A percentile compares a stretch with the other conserved stretches of the same genome.
Conservation (phyloP, 129 eudicot genomes). For the Daucus carota region DNA sequence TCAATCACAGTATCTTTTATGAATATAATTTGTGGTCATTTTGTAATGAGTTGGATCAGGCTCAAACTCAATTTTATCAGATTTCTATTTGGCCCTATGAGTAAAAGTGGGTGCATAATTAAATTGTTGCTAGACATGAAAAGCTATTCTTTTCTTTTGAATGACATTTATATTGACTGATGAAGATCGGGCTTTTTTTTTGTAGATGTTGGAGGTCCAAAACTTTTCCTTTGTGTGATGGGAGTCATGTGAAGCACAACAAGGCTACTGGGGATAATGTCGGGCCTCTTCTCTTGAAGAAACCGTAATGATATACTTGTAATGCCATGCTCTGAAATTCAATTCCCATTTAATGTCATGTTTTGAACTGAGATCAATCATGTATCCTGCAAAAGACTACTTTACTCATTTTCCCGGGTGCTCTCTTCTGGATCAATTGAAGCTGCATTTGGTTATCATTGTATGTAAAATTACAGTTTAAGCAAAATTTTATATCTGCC, state of each 20-base stretch:
- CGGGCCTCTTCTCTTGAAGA: conserved; percentile 85
- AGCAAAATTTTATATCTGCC: neutral
- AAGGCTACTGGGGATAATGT: conserved; percentile 96
- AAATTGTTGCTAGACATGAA: too few relatives aligned
- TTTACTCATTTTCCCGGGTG: neutral
- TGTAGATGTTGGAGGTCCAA: conserved; percentile 98
- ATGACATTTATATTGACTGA: neutral
- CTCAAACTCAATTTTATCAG: neutral
- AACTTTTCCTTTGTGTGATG: conserved; percentile 91
- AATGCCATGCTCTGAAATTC: neutral
- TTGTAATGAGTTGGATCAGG: neutral
- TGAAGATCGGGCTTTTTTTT: too few relatives aligned
- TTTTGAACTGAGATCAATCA: neutral
- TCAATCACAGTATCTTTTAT: neutral
- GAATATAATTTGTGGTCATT: neutral
- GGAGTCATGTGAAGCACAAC: conserved; percentile 89
- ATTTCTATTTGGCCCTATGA: neutral
- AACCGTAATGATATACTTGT: conserved; percentile 30
- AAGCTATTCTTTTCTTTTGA: neutral
- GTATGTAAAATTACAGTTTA: neutral
- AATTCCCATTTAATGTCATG: neutral
- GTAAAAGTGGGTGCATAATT: too few relatives aligned
- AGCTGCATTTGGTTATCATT: neutral
- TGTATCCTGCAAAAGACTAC: neutral
- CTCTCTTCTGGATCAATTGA: neutral